These are phyloP conservation scores for Craterostigma plantagineum DNA, from an alignment of 257 asterid genomes.

Conservation along the genomic window DNA sequence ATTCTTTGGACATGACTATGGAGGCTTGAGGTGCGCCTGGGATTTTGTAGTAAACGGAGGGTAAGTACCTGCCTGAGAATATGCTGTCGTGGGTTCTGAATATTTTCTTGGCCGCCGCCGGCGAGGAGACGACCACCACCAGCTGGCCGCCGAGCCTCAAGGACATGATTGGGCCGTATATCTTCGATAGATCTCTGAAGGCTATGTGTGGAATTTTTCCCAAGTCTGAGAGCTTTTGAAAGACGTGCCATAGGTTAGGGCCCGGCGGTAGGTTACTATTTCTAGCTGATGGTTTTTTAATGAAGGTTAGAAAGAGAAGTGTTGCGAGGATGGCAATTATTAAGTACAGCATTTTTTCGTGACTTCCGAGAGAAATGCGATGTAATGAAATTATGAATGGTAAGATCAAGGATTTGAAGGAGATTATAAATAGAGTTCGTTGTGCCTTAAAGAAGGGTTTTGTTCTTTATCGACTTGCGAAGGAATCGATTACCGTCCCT, in stretches of 20 bases:
- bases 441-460: too few species aligned
- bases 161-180: conserved; percentile 11
- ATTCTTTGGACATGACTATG: conserved; percentile 1
- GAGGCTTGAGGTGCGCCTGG: not conserved
- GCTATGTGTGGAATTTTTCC: conserved; percentile 9
- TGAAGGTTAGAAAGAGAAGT: not conserved
- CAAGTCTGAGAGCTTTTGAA: not conserved
- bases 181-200: not conserved
- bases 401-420: too few species aligned
- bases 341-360: too few species aligned
- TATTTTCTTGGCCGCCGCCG: not conserved
- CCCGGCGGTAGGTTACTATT: conserved; percentile 8
- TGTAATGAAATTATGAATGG: too few species aligned
- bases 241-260: not conserved
- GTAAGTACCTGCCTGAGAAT: conserved; percentile 3
- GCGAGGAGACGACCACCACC: conserved; percentile 10
- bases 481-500: too few species aligned
- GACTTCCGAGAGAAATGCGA: too few species aligned
- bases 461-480: too few species aligned
- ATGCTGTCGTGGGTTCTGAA: conserved; percentile 3
- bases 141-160: conserved; percentile 9
- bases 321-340: too few species aligned
- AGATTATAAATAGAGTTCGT: too few species aligned
- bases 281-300: not conserved
- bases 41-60: not conserved